These are phyloP conservation scores for Alternaria triticina DNA, from an alignment of 2,329 filamentous ascomycete genomes.

Conservation along the genomic window DNA sequence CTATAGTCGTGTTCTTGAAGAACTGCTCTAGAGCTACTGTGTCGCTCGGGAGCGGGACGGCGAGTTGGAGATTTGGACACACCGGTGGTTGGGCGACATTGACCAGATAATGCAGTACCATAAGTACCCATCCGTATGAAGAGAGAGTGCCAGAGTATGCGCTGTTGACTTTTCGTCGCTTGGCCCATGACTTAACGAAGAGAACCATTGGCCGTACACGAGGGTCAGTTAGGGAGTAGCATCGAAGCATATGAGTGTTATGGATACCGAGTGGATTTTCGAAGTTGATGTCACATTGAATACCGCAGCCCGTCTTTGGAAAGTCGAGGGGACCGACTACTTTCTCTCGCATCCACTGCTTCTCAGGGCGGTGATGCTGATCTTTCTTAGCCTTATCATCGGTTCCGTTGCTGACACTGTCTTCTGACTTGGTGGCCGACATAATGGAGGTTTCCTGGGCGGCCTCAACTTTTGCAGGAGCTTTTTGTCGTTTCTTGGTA, in stretches of 20 bases:
- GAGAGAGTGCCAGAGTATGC: conserved; percentile 85
- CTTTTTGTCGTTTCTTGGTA: conserved; percentile 4
- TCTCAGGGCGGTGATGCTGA: conserved; percentile 33
- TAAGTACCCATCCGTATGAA: conserved; percentile 89
- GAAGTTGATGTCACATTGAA: conserved; percentile 93
- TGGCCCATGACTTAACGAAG: conserved; percentile 92
- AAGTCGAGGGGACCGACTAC: conserved; percentile 70
- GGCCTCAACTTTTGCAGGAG: conserved; percentile 5
- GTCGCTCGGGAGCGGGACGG: conserved; percentile 45
- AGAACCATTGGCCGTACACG: conserved; percentile 80
- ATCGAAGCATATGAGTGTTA: conserved; percentile 81
- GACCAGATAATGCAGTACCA: conserved; percentile 89
- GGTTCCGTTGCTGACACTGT: conserved; percentile 8
- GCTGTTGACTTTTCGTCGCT: conserved; percentile 82
- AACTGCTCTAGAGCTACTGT: conserved; percentile 42
- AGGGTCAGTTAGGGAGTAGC: conserved; percentile 79
- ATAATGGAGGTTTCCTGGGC: conserved; percentile 23
- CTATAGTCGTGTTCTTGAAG: conserved; percentile 55
- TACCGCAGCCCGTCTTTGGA: conserved; percentile 76
- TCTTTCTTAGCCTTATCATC: conserved; percentile 12
- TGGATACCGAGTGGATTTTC: conserved; percentile 81
- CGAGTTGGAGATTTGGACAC: conserved; percentile 78
- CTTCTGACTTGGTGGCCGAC: conserved; percentile 2
- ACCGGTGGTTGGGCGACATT: conserved; percentile 83
- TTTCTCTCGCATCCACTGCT: conserved; percentile 55